Base-by-base conservation (phyloP, 1,139 yeast genomes). In the Yarrowia galli region DNA sequence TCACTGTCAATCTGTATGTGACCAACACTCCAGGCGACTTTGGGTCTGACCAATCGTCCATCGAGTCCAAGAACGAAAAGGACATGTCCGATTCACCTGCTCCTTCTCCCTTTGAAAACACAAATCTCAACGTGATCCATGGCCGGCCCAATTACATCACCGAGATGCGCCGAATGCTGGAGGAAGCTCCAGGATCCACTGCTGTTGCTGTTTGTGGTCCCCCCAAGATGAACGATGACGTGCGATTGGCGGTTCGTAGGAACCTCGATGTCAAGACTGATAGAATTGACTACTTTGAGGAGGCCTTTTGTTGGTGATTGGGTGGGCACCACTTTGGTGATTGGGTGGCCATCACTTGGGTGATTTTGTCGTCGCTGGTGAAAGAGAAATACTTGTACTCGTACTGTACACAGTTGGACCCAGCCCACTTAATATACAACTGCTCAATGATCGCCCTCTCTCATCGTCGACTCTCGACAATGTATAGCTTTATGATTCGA, bases 131-230 rank as follows among this genome's bases (percentile, higher is more conserved):
- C 22, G 49, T 49, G 3, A 10, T 32, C 28, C 20, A 35, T 6
- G 67, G 49, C 16, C 38, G 61, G n/a, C 67, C 67, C 12, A 8
- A 35, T 43, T 51, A 49, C n/a, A 35, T 40, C 7, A n/a, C 60
- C 0, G 51, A 51, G 4, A 16, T 65, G 36, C 28, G 54, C 16
- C 45, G 43, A 18, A 51, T 51, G 49, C 77, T 85, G 38, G 65
- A 72, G 53, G 71, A 75, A 53, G 71, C 79, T 6, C 74, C 75
- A 46, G 80, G 80, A 18, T 70, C 77, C 2, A 72, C 77, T 1
- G 75, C 76, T 1, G 76, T 84, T 25, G 71, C 82, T 25, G 75
- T 79, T 4, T 83, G 85, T 74, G 86, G 85, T 7, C 85, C 86
- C 2, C 71, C 76, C 0, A 23, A 73, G 1, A 78, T 84, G 73